Evolutionary conservation across 2,329 filamentous ascomycete species (phyloP).

Genomic region (Dothideomycetes sp.): DNA sequence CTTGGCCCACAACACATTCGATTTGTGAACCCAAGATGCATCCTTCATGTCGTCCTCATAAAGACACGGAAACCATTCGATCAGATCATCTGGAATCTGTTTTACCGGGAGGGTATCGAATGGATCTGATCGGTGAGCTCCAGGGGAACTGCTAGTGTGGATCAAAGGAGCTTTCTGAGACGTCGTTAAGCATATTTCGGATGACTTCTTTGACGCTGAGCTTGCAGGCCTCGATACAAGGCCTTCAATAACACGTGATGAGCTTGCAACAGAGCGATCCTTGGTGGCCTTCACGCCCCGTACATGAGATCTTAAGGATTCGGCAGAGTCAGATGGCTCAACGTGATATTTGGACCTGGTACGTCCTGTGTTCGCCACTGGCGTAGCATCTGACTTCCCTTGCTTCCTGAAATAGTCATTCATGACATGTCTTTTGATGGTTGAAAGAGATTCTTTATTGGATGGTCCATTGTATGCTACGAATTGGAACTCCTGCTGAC

Average conservation of each 20-base stretch:
- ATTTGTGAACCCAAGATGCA: not conserved
- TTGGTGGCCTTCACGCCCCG: no score
- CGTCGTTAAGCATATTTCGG: not conserved
- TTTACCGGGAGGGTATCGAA: not conserved
- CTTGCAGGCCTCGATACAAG: not conserved
- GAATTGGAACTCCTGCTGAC: no score
- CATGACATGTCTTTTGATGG: no score
- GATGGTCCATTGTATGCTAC: no score
- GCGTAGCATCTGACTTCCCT: no score
- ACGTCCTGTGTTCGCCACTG: no score
- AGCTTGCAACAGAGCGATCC: constrained; percentile 10
- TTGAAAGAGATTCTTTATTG: no score
- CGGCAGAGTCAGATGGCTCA: no score
- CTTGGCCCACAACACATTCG: not conserved
- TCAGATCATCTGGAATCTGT: not conserved
- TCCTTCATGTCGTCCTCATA: not conserved
- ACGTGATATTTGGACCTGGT: no score
- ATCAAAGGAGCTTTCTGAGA: not conserved
- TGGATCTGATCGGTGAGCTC: not conserved
- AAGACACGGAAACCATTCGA: not conserved
- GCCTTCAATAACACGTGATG: not conserved
- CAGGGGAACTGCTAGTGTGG: not conserved
- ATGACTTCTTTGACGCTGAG: not conserved
- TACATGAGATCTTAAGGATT: no score
- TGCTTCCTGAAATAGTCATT: no score